phyloP scores from a whole-genome alignment of 2,329 filamentous ascomycete species.

The Fusarium palustre region DNA sequence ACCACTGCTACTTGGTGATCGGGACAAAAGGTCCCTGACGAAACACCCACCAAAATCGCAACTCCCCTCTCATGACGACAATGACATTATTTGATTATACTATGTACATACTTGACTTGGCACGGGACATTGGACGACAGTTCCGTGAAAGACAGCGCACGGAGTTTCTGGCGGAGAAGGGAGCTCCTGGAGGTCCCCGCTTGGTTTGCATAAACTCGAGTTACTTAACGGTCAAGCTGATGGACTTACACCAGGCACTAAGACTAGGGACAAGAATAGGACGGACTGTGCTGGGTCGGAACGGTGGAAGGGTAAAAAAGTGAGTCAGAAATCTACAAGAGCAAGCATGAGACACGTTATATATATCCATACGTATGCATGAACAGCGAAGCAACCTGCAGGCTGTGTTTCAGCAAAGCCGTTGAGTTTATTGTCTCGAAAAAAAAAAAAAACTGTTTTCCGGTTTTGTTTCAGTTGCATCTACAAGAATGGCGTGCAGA shows the following conservation, averaged over 20 bases:
- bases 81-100: slow-evolving; percentile 20
- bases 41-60: slow-evolving; percentile 14
- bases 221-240: slow-evolving; percentile 35
- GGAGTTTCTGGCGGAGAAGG: slow-evolving; percentile 40
- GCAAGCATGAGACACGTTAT: slow-evolving; percentile 32
- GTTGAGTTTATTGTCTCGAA: slow-evolving; percentile 9
- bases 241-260: slow-evolving; percentile 15
- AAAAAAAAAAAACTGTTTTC: not conserved
- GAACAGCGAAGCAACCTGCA: slow-evolving; percentile 26
- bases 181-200: slow-evolving; percentile 31
- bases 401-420: slow-evolving; percentile 21
- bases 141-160: slow-evolving; percentile 43
- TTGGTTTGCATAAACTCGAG: slow-evolving; percentile 32
- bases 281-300: slow-evolving; percentile 11
- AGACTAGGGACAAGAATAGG: not conserved
- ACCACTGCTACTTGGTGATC: slow-evolving; percentile 6
- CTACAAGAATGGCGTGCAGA: not conserved
- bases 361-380: slow-evolving; percentile 27
- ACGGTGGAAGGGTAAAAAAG: slow-evolving; percentile 34
- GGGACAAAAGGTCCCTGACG: slow-evolving; percentile 8
- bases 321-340: slow-evolving; percentile 24
- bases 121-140: slow-evolving; percentile 39
- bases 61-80: slow-evolving; percentile 25
- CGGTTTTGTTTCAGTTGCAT: slow-evolving; percentile 6
- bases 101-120: slow-evolving; percentile 24